Percentiles rank a stretch among this genome's conserved stretches.
phyloP scores from a whole-genome alignment of 1,284 basidiomycete genomes.

The Naganishia liquefaciens region DNA sequence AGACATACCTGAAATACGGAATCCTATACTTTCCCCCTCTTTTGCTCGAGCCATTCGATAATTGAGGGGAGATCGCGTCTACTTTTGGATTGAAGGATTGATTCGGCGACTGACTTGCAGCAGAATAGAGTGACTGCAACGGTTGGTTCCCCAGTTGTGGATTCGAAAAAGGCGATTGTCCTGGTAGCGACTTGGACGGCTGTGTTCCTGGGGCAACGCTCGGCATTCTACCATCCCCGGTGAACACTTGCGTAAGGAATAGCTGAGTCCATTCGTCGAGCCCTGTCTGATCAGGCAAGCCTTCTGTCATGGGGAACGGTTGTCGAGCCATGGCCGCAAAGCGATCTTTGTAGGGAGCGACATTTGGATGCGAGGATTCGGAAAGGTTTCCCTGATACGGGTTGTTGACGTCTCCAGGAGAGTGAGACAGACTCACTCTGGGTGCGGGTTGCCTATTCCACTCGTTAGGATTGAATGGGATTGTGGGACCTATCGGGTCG shows the following conservation, averaged over 20 bases:
- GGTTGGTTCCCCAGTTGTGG: neutral
- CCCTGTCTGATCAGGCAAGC: slow-evolving; percentile 4
- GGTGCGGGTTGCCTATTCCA: neutral
- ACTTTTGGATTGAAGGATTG: neutral
- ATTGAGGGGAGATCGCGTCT: slow-evolving; percentile 7
- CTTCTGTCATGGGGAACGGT: slow-evolving; percentile 1
- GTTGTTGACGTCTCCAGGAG: neutral
- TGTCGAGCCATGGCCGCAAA: neutral
- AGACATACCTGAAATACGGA: slow-evolving; percentile 34
- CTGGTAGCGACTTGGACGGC: neutral
- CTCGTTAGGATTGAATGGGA: slow-evolving; percentile 5
- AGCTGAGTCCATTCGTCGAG: slow-evolving; percentile 25
- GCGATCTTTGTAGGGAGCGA: neutral
- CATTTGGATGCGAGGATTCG: neutral
- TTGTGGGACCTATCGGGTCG: neutral
- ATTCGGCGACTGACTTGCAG: slow-evolving; percentile 1
- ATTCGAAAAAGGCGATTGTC: neutral
- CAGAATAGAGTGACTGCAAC: neutral
- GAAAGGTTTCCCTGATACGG: neutral
- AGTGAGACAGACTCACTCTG: neutral
- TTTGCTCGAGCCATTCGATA: slow-evolving; percentile 11
- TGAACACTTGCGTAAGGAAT: slow-evolving; percentile 12
- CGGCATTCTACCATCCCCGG: neutral
- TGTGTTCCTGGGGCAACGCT: neutral
- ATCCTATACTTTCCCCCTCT: slow-evolving; percentile 28